phyloP scores from a whole-genome alignment of 805 yeast genomes.

The Scheffersomyces spartinae region DNA sequence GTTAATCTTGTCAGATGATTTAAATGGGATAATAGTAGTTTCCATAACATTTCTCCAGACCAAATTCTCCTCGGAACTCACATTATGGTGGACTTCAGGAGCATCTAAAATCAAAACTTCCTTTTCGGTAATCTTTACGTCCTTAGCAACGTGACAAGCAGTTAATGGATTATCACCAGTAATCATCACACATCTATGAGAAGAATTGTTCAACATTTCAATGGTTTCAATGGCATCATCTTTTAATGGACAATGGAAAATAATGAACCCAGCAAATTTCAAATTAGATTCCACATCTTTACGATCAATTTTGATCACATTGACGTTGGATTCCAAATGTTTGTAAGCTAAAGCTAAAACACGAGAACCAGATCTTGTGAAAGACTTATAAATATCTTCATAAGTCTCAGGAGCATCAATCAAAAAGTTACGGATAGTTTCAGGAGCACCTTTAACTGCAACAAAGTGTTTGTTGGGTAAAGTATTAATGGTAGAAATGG shows the following conservation, averaged over 20 bases:
- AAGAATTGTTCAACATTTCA: conserved; percentile 85
- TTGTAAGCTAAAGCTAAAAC: conserved; percentile 93
- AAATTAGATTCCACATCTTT: conserved; percentile 66
- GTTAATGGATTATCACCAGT: conserved; percentile 98
- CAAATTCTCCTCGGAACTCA: conserved; percentile 38
- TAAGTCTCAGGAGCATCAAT: conserved; percentile 60
- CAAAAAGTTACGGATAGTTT: conserved; percentile 77
- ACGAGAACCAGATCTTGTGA: conserved; percentile 92
- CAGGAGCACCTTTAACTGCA: conserved; percentile 97
- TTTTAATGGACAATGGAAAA: conserved; percentile 96
- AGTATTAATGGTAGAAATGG: conserved; percentile 51
- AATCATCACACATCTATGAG: conserved; percentile 94
- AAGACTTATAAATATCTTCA: conserved; percentile 77
- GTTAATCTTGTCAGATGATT: conserved; percentile 47
- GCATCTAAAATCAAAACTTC: conserved; percentile 79
- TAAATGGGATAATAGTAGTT: conserved; percentile 55
- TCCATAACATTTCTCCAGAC: conserved; percentile 84
- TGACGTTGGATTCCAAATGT: conserved; percentile 39
- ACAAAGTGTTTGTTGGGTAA: conserved; percentile 47
- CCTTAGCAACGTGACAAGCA: conserved; percentile 94
- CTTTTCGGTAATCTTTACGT: conserved; percentile 77
- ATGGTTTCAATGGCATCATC: conserved; percentile 85
- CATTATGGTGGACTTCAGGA: conserved; percentile 57
- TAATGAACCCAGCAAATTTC: conserved; percentile 82
- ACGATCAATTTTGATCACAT: conserved; percentile 53